Evolutionary conservation across 257 asterid species (phyloP), one percentile per base, ranked within the genome.

Genomic region (Fraxinus anomala): DNA sequence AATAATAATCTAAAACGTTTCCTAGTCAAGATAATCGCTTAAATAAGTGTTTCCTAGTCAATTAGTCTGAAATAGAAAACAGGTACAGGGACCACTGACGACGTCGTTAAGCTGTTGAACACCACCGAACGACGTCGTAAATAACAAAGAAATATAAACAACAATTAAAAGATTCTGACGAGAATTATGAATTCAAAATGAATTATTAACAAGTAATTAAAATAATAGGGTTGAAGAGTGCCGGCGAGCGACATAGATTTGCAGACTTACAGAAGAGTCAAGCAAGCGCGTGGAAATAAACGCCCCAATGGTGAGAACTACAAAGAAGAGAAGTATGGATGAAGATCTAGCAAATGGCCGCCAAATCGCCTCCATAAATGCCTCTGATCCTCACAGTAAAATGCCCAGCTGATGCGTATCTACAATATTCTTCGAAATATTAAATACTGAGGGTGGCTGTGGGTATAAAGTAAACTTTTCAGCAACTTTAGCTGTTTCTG

Each of bases 331-430:
- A 10, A 63, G 34, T 63, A 63, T 24, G 16, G 26, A 30, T 3
- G 69, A 63, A 63, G 69, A 63, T 63, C 69, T 63, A 1, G 36
- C 31, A 24, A 63, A 63, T 63, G 69, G 69, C 69, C 31, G 14
- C 34, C 69, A 24, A 63, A 63, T 63, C 69, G 69, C 69, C 69
- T 63, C 69, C 69, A 63, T 63, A 23, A 24, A 63, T 63, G 69
- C 34, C 26, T 63, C 69, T 63, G 69, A 63, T 63, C 1, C 69
- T 61, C 69, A 3, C 69, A 63, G 11, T n/a, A 17, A n/a, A 54
- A 19, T 6, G 6, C 65, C 26, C 26, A 54, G 65, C 65, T 54
- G 61, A 51, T 2, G 11, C 65, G 65, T 54, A 19, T 19, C 24
- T 63, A 24, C 8, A 24, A 23, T 63, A 63, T 63, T 63, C 16